These are phyloP conservation scores for Monosporozyma siamensis DNA, from an alignment of 805 yeast genomes.

Conservation along the genomic window DNA sequence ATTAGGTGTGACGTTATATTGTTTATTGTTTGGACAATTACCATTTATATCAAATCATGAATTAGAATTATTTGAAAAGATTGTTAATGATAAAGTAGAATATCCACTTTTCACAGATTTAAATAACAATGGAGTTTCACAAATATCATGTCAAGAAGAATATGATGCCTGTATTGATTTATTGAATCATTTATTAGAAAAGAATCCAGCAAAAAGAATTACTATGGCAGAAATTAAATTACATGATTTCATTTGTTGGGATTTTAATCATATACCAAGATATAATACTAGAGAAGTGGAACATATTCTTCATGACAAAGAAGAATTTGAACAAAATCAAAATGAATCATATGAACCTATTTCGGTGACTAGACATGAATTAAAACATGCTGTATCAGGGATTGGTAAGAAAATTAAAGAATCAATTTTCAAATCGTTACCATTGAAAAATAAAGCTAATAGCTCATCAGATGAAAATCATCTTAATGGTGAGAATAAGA, in stretches of 20 bases:
- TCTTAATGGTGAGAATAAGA: not conserved
- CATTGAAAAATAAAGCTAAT: slow-evolving; percentile 5
- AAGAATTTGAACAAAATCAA: slow-evolving; percentile 21
- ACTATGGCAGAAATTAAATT: slow-evolving; percentile 63
- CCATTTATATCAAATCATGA: slow-evolving; percentile 87
- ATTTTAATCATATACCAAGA: slow-evolving; percentile 24
- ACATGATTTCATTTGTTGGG: slow-evolving; percentile 59
- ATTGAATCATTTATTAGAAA: slow-evolving; percentile 50
- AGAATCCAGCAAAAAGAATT: slow-evolving; percentile 61
- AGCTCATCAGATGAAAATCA: not conserved
- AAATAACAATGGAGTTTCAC: slow-evolving; percentile 27
- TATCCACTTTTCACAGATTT: slow-evolving; percentile 41
- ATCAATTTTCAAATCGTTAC: slow-evolving; percentile 11
- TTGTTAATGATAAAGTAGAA: slow-evolving; percentile 49
- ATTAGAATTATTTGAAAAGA: slow-evolving; percentile 58
- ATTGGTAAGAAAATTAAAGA: slow-evolving; percentile 55
- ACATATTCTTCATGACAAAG: slow-evolving; percentile 14
- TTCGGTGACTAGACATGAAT: slow-evolving; percentile 56
- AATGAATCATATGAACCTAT: slow-evolving; percentile 35
- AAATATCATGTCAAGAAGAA: slow-evolving; percentile 37
- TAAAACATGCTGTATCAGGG: slow-evolving; percentile 74
- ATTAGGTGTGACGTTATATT: slow-evolving; percentile 81
- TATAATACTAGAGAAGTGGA: slow-evolving; percentile 12
- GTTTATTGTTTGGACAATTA: slow-evolving; percentile 78
- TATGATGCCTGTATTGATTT: slow-evolving; percentile 44